Conservation (phyloP, 805 yeast species). For the Barnettozyma californica region DNA sequence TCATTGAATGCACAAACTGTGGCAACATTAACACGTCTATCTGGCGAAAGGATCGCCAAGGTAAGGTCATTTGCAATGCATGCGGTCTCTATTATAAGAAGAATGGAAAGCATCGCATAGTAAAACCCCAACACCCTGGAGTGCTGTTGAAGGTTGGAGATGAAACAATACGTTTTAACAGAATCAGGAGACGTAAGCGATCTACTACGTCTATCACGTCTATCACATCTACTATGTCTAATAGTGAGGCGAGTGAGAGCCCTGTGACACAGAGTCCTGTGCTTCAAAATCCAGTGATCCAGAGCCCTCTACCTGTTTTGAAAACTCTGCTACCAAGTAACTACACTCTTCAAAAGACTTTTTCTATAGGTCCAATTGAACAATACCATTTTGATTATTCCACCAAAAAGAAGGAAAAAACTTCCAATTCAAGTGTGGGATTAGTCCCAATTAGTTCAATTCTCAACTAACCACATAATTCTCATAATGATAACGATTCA, state of each 20-base stretch:
- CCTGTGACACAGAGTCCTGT: neutral
- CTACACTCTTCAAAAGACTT: neutral
- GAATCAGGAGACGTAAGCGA: constrained; percentile 19
- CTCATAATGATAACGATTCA: neutral
- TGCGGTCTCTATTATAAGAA: constrained; percentile 82
- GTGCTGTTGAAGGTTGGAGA: constrained; percentile 18
- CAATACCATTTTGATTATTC: constrained; percentile 1
- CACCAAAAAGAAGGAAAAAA: neutral
- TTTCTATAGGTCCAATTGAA: neutral
- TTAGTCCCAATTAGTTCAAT: neutral
- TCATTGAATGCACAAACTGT: constrained; percentile 67
- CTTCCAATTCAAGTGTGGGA: neutral
- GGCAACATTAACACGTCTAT: constrained; percentile 85
- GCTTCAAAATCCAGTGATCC: neutral
- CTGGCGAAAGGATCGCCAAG: constrained; percentile 88
- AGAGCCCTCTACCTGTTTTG: neutral
- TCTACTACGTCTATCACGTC: neutral
- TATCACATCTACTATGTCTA: no score
- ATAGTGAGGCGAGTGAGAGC: neutral
- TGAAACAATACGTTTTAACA: constrained; percentile 17
- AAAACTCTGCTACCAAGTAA: neutral
- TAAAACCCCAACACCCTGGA: constrained; percentile 8
- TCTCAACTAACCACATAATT: neutral
- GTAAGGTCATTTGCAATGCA: constrained; percentile 89
- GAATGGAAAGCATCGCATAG: constrained; percentile 18